These are phyloP conservation scores for Ogataea minuta DNA, from an alignment of 805 yeast species.

Conservation along the genomic window DNA sequence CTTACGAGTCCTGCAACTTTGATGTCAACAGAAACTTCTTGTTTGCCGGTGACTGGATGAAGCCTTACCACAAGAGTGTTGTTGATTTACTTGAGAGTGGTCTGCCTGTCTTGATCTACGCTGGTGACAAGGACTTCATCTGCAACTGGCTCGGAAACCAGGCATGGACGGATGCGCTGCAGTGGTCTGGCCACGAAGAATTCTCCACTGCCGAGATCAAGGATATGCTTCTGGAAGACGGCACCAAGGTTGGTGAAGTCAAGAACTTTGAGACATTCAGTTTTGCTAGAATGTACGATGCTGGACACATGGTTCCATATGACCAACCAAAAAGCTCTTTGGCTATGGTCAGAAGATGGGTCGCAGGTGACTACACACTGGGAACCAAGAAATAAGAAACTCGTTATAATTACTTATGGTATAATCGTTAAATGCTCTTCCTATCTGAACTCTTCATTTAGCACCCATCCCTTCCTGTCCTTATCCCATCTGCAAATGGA, in stretches of 20 bases:
- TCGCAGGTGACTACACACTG: constrained; percentile 50
- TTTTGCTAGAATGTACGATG: constrained; percentile 72
- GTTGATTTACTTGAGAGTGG: constrained; percentile 60
- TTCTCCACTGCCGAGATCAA: constrained; percentile 28
- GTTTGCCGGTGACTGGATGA: constrained; percentile 63
- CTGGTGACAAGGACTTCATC: constrained; percentile 93
- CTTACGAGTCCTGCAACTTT: constrained; percentile 51
- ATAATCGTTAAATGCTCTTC: constrained; percentile 1
- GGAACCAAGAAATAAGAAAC: constrained; percentile 25
- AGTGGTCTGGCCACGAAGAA: constrained; percentile 51
- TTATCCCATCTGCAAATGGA: constrained; percentile 68
- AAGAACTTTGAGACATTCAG: constrained; percentile 71
- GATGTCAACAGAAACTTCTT: constrained; percentile 48
- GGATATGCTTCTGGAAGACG: constrained; percentile 31
- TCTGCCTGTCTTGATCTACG: constrained; percentile 80
- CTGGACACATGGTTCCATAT: constrained; percentile 92
- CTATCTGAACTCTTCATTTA: constrained; percentile 52
- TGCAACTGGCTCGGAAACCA: constrained; percentile 92
- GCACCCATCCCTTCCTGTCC: constrained; percentile 58
- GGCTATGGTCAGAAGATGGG: constrained; percentile 74
- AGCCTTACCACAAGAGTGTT: constrained; percentile 59
- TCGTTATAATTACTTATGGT: not conserved
- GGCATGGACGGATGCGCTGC: constrained; percentile 72
- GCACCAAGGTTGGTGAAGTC: constrained; percentile 61
- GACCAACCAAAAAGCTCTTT: constrained; percentile 78